phyloP scores from a whole-genome alignment of 805 yeast species.

The Ascoidea tarda region DNA sequence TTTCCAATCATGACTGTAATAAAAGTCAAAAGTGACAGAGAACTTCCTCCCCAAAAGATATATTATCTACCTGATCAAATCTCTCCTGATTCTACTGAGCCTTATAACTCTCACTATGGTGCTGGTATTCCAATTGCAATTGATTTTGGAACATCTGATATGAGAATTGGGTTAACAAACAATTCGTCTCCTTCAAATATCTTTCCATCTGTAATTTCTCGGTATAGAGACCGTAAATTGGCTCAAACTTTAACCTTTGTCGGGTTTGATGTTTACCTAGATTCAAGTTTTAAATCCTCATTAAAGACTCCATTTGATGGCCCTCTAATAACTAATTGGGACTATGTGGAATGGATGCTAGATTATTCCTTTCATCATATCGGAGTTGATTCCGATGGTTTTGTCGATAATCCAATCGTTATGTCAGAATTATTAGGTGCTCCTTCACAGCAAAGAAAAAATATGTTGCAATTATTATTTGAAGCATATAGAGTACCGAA shows the following conservation, averaged over 20 bases:
- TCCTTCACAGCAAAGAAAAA: slow-evolving; percentile 53
- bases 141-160: slow-evolving; percentile 62
- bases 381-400: slow-evolving; percentile 37
- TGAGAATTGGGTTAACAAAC: slow-evolving; percentile 47
- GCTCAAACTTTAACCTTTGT: slow-evolving; percentile 49
- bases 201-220: slow-evolving; percentile 57
- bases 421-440: slow-evolving; percentile 69
- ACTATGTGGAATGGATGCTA: slow-evolving; percentile 62
- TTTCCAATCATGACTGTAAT: neutral
- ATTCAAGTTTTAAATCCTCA: slow-evolving; percentile 51
- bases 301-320: slow-evolving; percentile 82
- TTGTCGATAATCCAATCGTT: slow-evolving; percentile 65
- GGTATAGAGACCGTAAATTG: slow-evolving; percentile 68
- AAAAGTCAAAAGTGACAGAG: slow-evolving; percentile 6
- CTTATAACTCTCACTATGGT: slow-evolving; percentile 32
- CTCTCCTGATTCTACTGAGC: slow-evolving; percentile 20
- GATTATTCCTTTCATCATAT: slow-evolving; percentile 77
- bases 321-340: slow-evolving; percentile 83
- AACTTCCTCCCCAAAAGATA: slow-evolving; percentile 27
- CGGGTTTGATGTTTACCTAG: slow-evolving; percentile 73
- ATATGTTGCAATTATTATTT: slow-evolving; percentile 70
- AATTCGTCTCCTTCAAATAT: slow-evolving; percentile 35
- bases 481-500: slow-evolving; percentile 71
- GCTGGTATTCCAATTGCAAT: slow-evolving; percentile 66
- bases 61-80: slow-evolving; percentile 27